These are phyloP conservation scores for Chrysochromulina parva DNA, from an alignment of 78 protist genomes.

Conservation along the genomic window DNA sequence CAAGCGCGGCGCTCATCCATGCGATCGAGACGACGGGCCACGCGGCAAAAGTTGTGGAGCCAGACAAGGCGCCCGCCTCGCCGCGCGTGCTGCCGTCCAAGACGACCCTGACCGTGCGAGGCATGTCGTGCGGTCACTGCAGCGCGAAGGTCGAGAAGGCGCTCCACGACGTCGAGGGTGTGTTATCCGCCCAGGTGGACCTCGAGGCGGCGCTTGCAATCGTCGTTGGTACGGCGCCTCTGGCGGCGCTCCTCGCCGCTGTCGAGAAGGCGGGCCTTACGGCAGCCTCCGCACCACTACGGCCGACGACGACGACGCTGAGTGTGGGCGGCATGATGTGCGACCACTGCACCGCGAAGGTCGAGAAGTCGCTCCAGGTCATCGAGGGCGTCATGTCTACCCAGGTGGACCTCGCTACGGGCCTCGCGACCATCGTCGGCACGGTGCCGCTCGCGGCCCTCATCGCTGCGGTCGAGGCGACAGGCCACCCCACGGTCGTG, in stretches of 20 bases:
- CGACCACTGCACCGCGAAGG: background rate
- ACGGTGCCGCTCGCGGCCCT: background rate
- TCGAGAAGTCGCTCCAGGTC: background rate
- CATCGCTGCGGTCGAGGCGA: background rate
- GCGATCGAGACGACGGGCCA: no score
- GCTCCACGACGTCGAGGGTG: background rate
- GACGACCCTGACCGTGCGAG: background rate
- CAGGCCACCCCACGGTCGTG: background rate
- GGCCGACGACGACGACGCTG: no score
- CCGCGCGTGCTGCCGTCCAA: no score
- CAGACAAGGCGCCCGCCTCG: no score
- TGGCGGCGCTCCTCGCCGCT: no score
- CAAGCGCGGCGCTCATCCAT: no score
- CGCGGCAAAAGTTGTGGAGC: no score
- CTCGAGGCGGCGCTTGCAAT: background rate
- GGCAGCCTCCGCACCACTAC: no score
- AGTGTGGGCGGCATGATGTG: background rate
- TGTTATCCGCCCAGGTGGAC: background rate
- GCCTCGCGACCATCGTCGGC: background rate
- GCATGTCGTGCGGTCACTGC: constrained; percentile 9
- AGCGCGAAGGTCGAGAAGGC: background rate
- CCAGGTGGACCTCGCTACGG: background rate
- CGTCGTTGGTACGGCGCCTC: no score
- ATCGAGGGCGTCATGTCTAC: no score
- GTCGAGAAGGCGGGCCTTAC: no score